Evolutionary conservation across 2,329 filamentous ascomycete species (phyloP).

Genomic region (Alternaria atra): DNA sequence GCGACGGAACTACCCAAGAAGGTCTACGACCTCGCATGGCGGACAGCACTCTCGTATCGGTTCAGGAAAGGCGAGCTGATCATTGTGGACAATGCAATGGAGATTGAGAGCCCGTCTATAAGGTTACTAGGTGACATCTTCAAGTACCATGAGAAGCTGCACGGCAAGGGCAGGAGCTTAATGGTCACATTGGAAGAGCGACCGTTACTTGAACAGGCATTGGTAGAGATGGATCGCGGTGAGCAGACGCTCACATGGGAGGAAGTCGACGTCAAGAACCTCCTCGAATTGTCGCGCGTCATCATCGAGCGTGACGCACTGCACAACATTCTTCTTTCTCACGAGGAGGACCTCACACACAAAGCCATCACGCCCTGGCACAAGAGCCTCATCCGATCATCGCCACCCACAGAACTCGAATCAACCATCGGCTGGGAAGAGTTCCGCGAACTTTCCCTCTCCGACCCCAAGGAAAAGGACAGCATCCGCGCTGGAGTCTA

Average conservation of each 20-base stretch:
- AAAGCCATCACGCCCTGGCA: slow-evolving; percentile 32
- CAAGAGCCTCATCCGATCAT: slow-evolving; percentile 27
- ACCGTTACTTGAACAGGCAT: slow-evolving; percentile 69
- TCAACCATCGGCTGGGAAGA: slow-evolving; percentile 39
- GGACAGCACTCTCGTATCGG: slow-evolving; percentile 90
- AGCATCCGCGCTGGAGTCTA: slow-evolving; percentile 35
- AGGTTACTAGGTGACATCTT: slow-evolving; percentile 75
- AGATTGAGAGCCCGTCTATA: slow-evolving; percentile 71
- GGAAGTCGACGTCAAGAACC: slow-evolving; percentile 96
- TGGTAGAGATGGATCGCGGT: slow-evolving; percentile 72
- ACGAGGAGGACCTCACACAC: slow-evolving; percentile 43
- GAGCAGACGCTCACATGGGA: slow-evolving; percentile 73
- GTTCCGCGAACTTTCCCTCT: slow-evolving; percentile 36
- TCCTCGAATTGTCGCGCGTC: slow-evolving; percentile 83
- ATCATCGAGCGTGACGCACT: slow-evolving; percentile 87
- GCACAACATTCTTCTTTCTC: slow-evolving; percentile 69
- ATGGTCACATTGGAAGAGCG: slow-evolving; percentile 42
- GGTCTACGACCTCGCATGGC: slow-evolving; percentile 94
- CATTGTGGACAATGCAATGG: slow-evolving; percentile 80
- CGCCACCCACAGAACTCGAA: slow-evolving; percentile 33
- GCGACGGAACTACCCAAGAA: slow-evolving; percentile 83
- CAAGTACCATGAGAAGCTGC: slow-evolving; percentile 67
- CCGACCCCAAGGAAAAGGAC: slow-evolving; percentile 29
- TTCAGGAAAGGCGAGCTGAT: slow-evolving; percentile 88
- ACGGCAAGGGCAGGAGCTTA: slow-evolving; percentile 39